These are phyloP conservation scores for Hypholoma sublateritium DNA, from an alignment of 768 basidiomycete genomes.

Conservation along the genomic window DNA sequence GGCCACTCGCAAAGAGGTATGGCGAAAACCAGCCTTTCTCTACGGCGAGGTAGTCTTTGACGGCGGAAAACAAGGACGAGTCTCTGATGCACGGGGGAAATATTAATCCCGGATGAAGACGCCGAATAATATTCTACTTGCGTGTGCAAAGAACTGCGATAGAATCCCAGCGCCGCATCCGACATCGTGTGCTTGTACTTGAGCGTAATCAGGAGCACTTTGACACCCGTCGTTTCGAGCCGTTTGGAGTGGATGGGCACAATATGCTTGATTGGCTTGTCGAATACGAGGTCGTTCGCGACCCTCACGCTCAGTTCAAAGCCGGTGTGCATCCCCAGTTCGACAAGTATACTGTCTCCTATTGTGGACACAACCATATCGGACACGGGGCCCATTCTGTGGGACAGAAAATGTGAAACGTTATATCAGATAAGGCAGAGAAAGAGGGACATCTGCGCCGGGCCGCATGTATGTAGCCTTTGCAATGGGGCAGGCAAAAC, in stretches of 20 bases:
- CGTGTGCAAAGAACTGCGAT: constrained; percentile 58
- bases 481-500: background rate
- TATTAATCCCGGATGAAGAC: constrained; percentile 1
- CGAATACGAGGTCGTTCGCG: constrained; percentile 53
- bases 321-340: constrained; percentile 53
- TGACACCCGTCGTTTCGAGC: constrained; percentile 58
- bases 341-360: constrained; percentile 59
- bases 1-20: constrained; percentile 60
- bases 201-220: constrained; percentile 57
- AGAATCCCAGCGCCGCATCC: constrained; percentile 63
- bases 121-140: constrained; percentile 25
- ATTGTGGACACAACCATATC: constrained; percentile 50
- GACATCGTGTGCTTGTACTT: constrained; percentile 57
- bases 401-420: background rate
- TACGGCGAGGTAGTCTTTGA: constrained; percentile 61
- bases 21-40: constrained; percentile 73
- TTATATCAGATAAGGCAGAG: background rate
- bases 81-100: constrained; percentile 34
- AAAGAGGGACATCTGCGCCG: background rate
- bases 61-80: constrained; percentile 54
- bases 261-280: constrained; percentile 44
- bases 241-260: constrained; percentile 53
- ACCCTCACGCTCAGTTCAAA: constrained; percentile 50
- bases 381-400: constrained; percentile 52
- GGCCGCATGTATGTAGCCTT: background rate